Conservation (phyloP, 108 stramenopile species). For the Fragilariopsis cylindrus region DNA sequence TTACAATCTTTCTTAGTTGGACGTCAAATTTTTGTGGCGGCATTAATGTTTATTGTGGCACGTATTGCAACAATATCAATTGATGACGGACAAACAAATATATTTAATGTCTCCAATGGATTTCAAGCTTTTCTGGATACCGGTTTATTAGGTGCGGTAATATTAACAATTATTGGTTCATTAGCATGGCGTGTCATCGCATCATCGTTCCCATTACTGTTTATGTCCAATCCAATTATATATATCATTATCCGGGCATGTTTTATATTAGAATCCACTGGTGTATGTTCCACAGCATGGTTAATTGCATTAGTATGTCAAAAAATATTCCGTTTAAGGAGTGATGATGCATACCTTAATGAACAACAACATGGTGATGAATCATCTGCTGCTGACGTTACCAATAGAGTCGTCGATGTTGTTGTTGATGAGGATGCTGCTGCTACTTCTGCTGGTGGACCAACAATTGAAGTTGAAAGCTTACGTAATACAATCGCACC, state of each 20-base stretch:
- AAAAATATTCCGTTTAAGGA: slow-evolving; percentile 34
- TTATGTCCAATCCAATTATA: slow-evolving; percentile 55
- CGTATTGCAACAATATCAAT: slow-evolving; percentile 41
- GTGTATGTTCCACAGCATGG: slow-evolving; percentile 52
- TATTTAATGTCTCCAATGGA: slow-evolving; percentile 47
- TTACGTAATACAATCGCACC: no score
- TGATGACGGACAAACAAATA: slow-evolving; percentile 25
- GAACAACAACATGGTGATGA: no score
- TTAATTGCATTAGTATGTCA: slow-evolving; percentile 27
- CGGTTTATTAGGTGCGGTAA: slow-evolving; percentile 57
- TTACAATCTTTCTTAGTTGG: slow-evolving; percentile 59
- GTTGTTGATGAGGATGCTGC: no score
- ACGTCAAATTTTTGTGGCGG: slow-evolving; percentile 50
- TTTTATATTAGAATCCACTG: slow-evolving; percentile 42
- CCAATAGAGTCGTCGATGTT: no score
- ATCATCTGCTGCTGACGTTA: no score
- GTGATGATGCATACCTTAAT: slow-evolving; percentile 38
- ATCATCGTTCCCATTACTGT: slow-evolving; percentile 47
- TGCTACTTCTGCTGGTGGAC: no score
- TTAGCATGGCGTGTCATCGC: slow-evolving; percentile 58
- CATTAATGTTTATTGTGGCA: slow-evolving; percentile 52
- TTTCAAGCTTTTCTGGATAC: slow-evolving; percentile 52
- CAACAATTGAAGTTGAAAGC: no score
- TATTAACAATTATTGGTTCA: slow-evolving; percentile 52
- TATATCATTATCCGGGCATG: slow-evolving; percentile 48